These are phyloP conservation scores for Phytophthora meadii DNA, from an alignment of 352 stramenopile genomes.

Conservation along the genomic window DNA sequence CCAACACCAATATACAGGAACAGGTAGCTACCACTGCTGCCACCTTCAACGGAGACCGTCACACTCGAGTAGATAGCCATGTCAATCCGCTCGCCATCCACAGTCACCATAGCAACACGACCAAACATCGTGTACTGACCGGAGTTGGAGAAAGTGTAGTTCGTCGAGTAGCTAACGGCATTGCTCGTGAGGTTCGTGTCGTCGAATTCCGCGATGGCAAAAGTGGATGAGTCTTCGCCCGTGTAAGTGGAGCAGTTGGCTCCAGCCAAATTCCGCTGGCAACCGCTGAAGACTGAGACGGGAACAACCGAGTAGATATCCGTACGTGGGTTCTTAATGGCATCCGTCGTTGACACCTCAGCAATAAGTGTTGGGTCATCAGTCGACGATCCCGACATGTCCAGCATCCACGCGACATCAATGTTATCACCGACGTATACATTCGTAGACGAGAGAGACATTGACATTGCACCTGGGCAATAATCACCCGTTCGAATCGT, in stretches of 20 bases:
- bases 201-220: slow-evolving; percentile 54
- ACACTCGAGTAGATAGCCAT: slow-evolving; percentile 85
- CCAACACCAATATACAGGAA: slow-evolving; percentile 81
- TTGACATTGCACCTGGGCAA: slow-evolving; percentile 71
- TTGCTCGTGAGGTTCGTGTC: slow-evolving; percentile 74
- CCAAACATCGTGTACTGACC: slow-evolving; percentile 77
- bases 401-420: slow-evolving; percentile 66
- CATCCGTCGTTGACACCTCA: slow-evolving; percentile 66
- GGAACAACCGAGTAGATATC: slow-evolving; percentile 70
- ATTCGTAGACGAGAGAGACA: slow-evolving; percentile 59
- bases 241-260: slow-evolving; percentile 78
- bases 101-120: slow-evolving; percentile 72
- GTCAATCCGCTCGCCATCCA: slow-evolving; percentile 76
- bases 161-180: slow-evolving; percentile 58
- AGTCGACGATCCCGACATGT: slow-evolving; percentile 58
- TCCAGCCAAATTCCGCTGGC: slow-evolving; percentile 52
- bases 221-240: slow-evolving; percentile 60
- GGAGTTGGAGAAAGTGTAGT: slow-evolving; percentile 60
- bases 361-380: slow-evolving; percentile 66
- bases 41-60: slow-evolving; percentile 56
- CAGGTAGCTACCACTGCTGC: slow-evolving; percentile 50
- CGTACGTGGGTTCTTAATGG: slow-evolving; percentile 58
- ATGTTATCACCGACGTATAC: slow-evolving; percentile 60
- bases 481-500: slow-evolving; percentile 71
- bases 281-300: slow-evolving; percentile 75